Evolutionary conservation across 2,329 filamentous ascomycete genomes (phyloP).

Genomic region (Dothideomycetidae sp.): DNA sequence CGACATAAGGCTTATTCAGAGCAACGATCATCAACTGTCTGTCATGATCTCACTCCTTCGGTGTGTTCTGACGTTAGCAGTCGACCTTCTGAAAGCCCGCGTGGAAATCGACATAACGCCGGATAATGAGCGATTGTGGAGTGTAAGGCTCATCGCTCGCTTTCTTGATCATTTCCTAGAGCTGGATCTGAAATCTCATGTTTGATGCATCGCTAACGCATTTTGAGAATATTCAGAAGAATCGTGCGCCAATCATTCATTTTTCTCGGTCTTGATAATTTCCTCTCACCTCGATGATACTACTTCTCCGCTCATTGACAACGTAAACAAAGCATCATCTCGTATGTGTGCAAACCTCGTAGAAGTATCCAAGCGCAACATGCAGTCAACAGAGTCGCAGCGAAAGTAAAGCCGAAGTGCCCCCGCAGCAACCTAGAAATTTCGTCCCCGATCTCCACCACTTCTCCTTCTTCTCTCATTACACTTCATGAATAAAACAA

Average conservation of each 20-base stretch:
- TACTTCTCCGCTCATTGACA: neutral
- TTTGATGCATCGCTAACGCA: neutral
- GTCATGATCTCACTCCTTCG: too few species aligned
- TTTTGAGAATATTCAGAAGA: too few species aligned
- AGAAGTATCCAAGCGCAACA: neutral
- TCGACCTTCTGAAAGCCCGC: constrained; percentile 25
- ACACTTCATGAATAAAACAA: constrained; percentile 9
- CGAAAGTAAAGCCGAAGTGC: neutral
- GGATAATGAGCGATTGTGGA: constrained; percentile 28
- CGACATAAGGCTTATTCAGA: too few species aligned
- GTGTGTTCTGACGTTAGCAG: constrained; percentile 19
- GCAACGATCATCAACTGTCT: too few species aligned
- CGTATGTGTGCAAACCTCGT: neutral
- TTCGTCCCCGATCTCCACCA: neutral
- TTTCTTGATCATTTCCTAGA: constrained; percentile 27
- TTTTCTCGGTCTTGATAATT: too few species aligned
- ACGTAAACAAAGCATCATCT: neutral
- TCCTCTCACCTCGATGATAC: too few species aligned
- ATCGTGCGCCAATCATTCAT: too few species aligned
- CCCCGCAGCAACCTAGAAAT: neutral
- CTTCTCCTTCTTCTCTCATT: constrained; percentile 2
- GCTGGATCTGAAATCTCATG: constrained; percentile 6
- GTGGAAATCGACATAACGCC: constrained; percentile 25
- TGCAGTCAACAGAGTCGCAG: too few species aligned
- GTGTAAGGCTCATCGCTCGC: constrained; percentile 29